Base-by-base conservation (phyloP, 2,329 filamentous ascomycete species). In the Colletotrichum orchidophilum region DNA sequence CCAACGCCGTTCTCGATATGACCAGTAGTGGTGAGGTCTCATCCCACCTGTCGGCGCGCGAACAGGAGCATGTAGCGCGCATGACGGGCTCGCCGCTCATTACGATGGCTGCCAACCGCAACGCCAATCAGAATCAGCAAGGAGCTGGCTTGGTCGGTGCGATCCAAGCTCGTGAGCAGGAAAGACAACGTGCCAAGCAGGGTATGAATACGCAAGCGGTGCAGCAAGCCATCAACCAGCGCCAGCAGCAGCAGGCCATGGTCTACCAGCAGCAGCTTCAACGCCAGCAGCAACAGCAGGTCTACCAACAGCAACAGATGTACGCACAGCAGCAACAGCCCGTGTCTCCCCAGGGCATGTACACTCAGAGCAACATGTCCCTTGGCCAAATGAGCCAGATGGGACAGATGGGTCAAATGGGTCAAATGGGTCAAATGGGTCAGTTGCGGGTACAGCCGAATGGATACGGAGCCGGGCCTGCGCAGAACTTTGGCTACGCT, bases 1-100 rank as follows among this genome's bases (percentile, higher is more conserved):
- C 91, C 11, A 85, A 83, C 50, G 79, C 81, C 4, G 78, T 87
- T 67, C 80, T 92, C 33, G 82, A 83, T 59, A 86, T 90, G 74
- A 81, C 87, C 39, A 78, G 75, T 58, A 76, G 75, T 5, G 80
- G 81, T 3, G 81, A 83, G 29, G 62, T 77, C 55, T 84, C 77
- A 27, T 86, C 88, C 0, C 88, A 92, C 68, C 85, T 97, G n/a
- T 95, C 93, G 24, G 95, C 95, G 21, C 90, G 93, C 18, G 95
- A 97, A 80, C 95, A 97, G 79, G 94, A 97, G 81, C 92, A 97
- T 75, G 88, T 97, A n/a, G 93, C 95, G 11, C 90, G 93, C 46
- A 86, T 94, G 75, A 97, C 94, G 0, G 93, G 93, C 1, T 91
- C 90, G 0, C 93, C 95, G 0, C 84, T 97, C 60, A 88, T 97